Percentiles rank a stretch among this genome's conserved stretches.
Evolutionary conservation across 768 basidiomycete genomes (phyloP).

Genomic region (Lactarius psammicola): DNA sequence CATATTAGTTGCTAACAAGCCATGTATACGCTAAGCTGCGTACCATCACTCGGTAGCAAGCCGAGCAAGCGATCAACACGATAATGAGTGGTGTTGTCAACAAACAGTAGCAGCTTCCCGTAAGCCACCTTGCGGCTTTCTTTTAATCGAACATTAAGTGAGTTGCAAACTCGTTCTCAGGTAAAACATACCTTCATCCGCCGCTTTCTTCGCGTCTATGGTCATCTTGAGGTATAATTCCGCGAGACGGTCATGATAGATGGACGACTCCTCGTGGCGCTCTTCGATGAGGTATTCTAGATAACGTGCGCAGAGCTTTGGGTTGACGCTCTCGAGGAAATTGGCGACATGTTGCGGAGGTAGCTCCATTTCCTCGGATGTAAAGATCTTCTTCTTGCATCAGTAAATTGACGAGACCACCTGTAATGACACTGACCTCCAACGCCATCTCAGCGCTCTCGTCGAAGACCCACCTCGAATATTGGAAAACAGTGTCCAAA

Average conservation of each 20-base stretch:
- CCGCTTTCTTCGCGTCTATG: slow-evolving; percentile 52
- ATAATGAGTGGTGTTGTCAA: slow-evolving; percentile 68
- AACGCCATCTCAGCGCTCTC: slow-evolving; percentile 71
- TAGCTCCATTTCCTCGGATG: slow-evolving; percentile 90
- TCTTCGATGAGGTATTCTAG: slow-evolving; percentile 83
- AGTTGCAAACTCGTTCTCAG: slow-evolving; percentile 1
- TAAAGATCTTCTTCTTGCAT: slow-evolving; percentile 69
- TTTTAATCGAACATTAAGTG: slow-evolving; percentile 32
- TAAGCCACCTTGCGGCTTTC: slow-evolving; percentile 54
- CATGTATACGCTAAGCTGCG: slow-evolving; percentile 24
- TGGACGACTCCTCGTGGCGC: slow-evolving; percentile 59
- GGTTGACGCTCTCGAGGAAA: slow-evolving; percentile 73
- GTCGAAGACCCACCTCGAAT: slow-evolving; percentile 83
- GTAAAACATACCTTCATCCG: slow-evolving; percentile 51
- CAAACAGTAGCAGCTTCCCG: slow-evolving; percentile 71
- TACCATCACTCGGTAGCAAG: slow-evolving; percentile 79
- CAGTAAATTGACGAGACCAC: not conserved
- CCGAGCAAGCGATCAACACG: slow-evolving; percentile 78
- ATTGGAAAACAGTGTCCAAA: slow-evolving; percentile 75
- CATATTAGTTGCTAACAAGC: slow-evolving; percentile 1
- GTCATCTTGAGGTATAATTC: slow-evolving; percentile 82
- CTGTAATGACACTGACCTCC: slow-evolving; percentile 46
- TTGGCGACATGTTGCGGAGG: slow-evolving; percentile 73
- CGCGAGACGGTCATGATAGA: slow-evolving; percentile 86
- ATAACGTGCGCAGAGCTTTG: slow-evolving; percentile 68